phyloP scores from a whole-genome alignment of 106 monocot genomes.

The Dioscorea zingiberensis region DNA sequence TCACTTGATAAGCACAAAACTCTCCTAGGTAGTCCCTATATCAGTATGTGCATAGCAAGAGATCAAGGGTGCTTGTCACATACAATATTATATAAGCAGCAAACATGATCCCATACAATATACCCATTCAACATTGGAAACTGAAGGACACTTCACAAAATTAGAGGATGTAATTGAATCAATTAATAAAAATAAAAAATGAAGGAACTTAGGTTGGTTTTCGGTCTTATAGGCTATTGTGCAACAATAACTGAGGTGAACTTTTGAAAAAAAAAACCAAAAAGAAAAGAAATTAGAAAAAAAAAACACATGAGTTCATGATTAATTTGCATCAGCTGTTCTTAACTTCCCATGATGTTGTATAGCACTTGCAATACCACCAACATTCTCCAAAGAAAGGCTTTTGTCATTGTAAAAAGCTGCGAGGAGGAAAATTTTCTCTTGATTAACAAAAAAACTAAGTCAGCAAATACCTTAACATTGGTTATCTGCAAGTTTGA shows the following conservation, averaged over 20 bases:
- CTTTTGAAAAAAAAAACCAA: background rate
- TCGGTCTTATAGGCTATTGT: too few species aligned
- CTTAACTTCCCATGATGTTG: constrained; percentile 96
- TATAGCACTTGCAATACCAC: constrained; percentile 90
- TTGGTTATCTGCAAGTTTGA: background rate
- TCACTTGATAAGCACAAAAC: too few species aligned
- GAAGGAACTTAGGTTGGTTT: background rate
- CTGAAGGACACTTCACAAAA: too few species aligned
- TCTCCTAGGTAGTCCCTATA: too few species aligned
- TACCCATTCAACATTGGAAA: too few species aligned
- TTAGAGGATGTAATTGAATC: background rate
- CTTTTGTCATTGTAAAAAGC: constrained; percentile 84
- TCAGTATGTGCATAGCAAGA: too few species aligned
- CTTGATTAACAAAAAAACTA: constrained; percentile 26
- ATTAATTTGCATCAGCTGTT: background rate
- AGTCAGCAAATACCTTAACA: background rate
- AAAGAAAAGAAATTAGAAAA: too few species aligned
- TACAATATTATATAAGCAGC: too few species aligned
- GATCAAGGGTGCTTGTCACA: too few species aligned
- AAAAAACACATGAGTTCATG: too few species aligned
- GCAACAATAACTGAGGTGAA: background rate
- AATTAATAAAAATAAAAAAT: background rate
- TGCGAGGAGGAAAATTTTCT: constrained; percentile 73
- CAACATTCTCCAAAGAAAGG: constrained; percentile 81
- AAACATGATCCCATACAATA: too few species aligned